Evolutionary conservation across 2,329 filamentous ascomycete species (phyloP).

Genomic region (Dichotomopilus funicola): DNA sequence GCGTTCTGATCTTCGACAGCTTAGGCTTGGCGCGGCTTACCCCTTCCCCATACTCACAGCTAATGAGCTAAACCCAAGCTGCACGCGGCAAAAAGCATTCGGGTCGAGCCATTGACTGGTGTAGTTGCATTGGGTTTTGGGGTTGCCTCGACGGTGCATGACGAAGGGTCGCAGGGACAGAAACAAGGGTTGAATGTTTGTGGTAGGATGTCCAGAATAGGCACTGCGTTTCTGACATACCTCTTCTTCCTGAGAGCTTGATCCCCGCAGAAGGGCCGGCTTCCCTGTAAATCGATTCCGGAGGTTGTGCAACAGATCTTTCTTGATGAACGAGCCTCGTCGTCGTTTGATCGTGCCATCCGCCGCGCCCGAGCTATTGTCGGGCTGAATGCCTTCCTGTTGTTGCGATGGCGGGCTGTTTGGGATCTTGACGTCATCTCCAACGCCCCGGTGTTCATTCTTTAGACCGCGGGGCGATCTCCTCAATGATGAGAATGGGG

Average conservation of each 20-base stretch:
- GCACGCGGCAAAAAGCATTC: neutral
- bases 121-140: constrained; percentile 2
- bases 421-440: constrained; percentile 16
- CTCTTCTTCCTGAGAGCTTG: constrained; percentile 4
- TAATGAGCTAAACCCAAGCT: neutral
- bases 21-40: constrained; percentile 5
- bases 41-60: neutral
- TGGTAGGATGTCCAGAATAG: no score
- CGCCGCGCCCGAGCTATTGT: constrained; percentile 2
- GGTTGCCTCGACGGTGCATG: neutral
- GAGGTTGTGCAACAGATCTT: constrained; percentile 26
- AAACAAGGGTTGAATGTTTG: neutral
- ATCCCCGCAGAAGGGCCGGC: constrained; percentile 25
- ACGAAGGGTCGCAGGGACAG: neutral
- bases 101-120: neutral
- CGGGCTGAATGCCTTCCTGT: constrained; percentile 7
- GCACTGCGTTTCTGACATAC: constrained; percentile 8
- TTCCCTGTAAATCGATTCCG: constrained; percentile 23
- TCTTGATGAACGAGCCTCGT: constrained; percentile 13
- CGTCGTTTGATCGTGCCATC: constrained; percentile 14
- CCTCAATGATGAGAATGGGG: constrained; percentile 29
- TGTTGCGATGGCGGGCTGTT: constrained; percentile 1
- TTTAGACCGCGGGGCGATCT: constrained; percentile 24
- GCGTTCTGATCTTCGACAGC: neutral
- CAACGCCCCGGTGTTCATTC: constrained; percentile 5